Percentiles rank a stretch among this genome's conserved stretches.
These are phyloP conservation scores for Stephanodiscus triporus DNA, from an alignment of 108 stramenopile species.

Conservation along the genomic window DNA sequence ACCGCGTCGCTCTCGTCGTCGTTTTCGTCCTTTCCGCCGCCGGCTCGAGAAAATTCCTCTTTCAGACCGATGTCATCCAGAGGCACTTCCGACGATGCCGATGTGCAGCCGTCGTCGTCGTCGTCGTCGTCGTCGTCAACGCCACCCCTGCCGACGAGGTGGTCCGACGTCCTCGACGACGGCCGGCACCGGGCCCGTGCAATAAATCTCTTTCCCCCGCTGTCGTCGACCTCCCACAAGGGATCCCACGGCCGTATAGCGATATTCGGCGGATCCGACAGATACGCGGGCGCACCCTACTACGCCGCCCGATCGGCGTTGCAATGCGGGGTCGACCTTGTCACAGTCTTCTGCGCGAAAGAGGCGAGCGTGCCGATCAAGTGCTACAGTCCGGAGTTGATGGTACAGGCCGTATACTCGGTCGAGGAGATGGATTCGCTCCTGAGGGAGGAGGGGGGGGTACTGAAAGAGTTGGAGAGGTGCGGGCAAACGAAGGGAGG, in stretches of 20 bases:
- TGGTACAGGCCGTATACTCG: conserved; percentile 90
- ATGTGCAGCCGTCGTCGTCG: neutral
- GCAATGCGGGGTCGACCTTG: conserved; percentile 92
- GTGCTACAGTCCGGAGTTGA: conserved; percentile 87
- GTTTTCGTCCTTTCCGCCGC: too few species aligned
- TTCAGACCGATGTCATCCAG: neutral
- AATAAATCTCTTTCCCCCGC: conserved; percentile 53
- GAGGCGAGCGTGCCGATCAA: conserved; percentile 96
- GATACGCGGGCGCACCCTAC: conserved; percentile 98
- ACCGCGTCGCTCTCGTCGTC: neutral
- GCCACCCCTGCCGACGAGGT: conserved; percentile 14
- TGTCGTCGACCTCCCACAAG: conserved; percentile 74
- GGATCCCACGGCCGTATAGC: conserved; percentile 93
- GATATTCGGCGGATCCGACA: conserved; percentile 92
- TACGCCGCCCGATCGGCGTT: conserved; percentile 93
- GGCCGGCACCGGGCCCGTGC: neutral
- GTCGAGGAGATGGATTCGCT: conserved; percentile 58
- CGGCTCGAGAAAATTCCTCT: neutral
- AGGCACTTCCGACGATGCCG: neutral
- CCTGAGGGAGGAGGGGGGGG: conserved; percentile 5
- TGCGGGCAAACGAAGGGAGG: conserved; percentile 3
- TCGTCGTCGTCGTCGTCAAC: neutral
- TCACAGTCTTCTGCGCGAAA: conserved; percentile 90
- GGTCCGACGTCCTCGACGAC: conserved; percentile 24
- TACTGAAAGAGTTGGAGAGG: conserved; percentile 26